phyloP scores from a whole-genome alignment of 192 early-diverging fungal genomes.

The Coemansia sp. region DNA sequence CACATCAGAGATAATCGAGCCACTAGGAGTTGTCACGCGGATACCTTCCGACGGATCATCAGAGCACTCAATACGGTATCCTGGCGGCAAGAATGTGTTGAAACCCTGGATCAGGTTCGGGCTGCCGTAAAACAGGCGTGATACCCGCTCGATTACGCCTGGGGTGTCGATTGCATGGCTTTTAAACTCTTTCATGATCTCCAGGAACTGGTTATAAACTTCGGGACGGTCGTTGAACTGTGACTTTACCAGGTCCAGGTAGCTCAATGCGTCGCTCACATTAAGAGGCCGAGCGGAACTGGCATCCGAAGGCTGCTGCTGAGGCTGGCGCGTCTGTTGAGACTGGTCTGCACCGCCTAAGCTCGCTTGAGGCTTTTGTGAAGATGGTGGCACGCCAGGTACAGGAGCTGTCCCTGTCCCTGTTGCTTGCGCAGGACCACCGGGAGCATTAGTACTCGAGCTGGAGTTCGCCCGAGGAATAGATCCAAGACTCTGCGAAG shows the following conservation, averaged over 20 bases:
- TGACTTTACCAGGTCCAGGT: conserved; percentile 94
- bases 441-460: neutral
- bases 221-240: conserved; percentile 91
- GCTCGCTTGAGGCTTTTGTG: neutral
- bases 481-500: conserved; percentile 6
- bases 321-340: neutral
- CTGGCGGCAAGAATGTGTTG: conserved; percentile 98
- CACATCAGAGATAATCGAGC: conserved; percentile 52
- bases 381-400: neutral
- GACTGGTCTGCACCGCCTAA: neutral
- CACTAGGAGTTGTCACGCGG: conserved; percentile 85
- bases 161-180: conserved; percentile 95
- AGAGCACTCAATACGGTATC: conserved; percentile 92
- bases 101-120: conserved; percentile 93
- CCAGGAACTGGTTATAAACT: conserved; percentile 96
- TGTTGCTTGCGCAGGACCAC: neutral
- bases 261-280: conserved; percentile 93
- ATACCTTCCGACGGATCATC: conserved; percentile 79
- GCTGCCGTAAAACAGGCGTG: conserved; percentile 89
- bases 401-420: neutral
- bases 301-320: conserved; percentile 17
- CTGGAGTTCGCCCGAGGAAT: neutral
- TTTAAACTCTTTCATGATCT: conserved; percentile 99
- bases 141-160: conserved; percentile 96
- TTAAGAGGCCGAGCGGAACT: conserved; percentile 41